Conservation (phyloP, 352 stramenopile genomes). For the Phytophthora podocarpi region DNA sequence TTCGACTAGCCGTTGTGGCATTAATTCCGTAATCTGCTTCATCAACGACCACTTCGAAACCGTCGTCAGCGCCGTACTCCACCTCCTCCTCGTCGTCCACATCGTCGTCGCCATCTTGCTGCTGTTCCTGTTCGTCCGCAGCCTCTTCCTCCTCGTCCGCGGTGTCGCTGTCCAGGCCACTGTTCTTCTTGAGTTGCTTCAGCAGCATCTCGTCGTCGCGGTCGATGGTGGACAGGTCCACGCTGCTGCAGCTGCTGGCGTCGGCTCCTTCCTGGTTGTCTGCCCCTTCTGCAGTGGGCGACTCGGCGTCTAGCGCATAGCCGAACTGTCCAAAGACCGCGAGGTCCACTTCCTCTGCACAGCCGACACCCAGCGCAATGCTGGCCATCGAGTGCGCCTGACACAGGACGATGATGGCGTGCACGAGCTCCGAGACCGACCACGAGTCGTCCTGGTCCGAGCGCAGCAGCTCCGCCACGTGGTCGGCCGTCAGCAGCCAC, state of each 20-base stretch:
- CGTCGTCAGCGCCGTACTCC: conserved; percentile 32
- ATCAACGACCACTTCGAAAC: conserved; percentile 66
- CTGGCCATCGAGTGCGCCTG: conserved; percentile 84
- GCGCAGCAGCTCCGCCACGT: conserved; percentile 75
- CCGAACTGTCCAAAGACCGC: conserved; percentile 69
- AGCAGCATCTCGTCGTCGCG: conserved; percentile 74
- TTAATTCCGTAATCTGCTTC: conserved; percentile 53
- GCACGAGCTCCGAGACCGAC: conserved; percentile 87
- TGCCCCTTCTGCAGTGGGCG: conserved; percentile 1
- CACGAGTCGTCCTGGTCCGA: conserved; percentile 81
- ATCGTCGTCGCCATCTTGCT: conserved; percentile 34
- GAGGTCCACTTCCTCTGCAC: conserved; percentile 79
- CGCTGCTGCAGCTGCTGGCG: conserved; percentile 60
- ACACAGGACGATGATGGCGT: conserved; percentile 86
- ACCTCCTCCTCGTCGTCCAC: conserved; percentile 37
- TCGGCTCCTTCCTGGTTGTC: conserved; percentile 36
- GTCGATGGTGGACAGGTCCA: conserved; percentile 77
- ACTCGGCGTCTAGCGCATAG: conserved; percentile 44
- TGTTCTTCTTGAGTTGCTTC: conserved; percentile 67
- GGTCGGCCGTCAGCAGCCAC: conserved; percentile 80
- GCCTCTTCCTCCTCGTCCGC: conserved; percentile 60
- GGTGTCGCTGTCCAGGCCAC: conserved; percentile 62
- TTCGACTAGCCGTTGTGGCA: conserved; percentile 30
- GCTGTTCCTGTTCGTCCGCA: conserved; percentile 28
- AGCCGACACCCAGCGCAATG: conserved; percentile 78